A percentile compares a stretch with the other conserved stretches of the same genome.
These are phyloP conservation scores for Cordia subcordata DNA, from an alignment of 257 asterid species.

Conservation along the genomic window DNA sequence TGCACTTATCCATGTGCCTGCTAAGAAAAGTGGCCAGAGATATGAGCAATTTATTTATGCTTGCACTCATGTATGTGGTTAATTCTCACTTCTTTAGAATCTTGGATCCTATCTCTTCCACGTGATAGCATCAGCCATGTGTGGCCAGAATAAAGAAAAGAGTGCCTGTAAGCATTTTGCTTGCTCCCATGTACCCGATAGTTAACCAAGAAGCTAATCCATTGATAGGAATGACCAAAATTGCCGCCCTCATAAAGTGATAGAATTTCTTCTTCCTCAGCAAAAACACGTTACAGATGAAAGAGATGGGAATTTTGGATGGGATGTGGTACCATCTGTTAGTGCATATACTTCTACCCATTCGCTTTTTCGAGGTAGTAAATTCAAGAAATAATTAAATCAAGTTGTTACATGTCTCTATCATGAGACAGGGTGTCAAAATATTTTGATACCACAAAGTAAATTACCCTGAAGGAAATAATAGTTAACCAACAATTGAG, in stretches of 20 bases:
- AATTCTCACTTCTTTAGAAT: slow-evolving; percentile 8
- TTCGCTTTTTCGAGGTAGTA: too few species aligned
- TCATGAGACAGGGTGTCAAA: too few species aligned
- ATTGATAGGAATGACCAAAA: too few species aligned
- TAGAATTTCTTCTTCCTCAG: neutral
- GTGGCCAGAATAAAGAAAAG: slow-evolving; percentile 17
- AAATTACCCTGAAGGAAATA: too few species aligned
- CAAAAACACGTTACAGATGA: neutral
- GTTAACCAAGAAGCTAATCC: neutral
- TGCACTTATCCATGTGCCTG: slow-evolving; percentile 39
- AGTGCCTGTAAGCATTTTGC: slow-evolving; percentile 2
- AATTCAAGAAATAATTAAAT: too few species aligned
- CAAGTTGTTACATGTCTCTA: too few species aligned
- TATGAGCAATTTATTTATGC: slow-evolving; percentile 1
- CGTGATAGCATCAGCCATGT: slow-evolving; percentile 37
- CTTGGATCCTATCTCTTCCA: slow-evolving; percentile 25
- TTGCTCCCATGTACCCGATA: neutral
- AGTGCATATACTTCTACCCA: too few species aligned
- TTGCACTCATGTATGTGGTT: neutral
- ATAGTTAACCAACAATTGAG: too few species aligned
- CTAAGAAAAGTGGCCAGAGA: slow-evolving; percentile 31
- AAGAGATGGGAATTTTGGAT: slow-evolving; percentile 1
- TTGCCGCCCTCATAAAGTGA: slow-evolving; percentile 5
- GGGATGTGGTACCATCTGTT: too few species aligned
- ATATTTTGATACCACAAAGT: too few species aligned